Conservation (phyloP, 352 stramenopile species). For the Globisporangium uncinulatum region DNA sequence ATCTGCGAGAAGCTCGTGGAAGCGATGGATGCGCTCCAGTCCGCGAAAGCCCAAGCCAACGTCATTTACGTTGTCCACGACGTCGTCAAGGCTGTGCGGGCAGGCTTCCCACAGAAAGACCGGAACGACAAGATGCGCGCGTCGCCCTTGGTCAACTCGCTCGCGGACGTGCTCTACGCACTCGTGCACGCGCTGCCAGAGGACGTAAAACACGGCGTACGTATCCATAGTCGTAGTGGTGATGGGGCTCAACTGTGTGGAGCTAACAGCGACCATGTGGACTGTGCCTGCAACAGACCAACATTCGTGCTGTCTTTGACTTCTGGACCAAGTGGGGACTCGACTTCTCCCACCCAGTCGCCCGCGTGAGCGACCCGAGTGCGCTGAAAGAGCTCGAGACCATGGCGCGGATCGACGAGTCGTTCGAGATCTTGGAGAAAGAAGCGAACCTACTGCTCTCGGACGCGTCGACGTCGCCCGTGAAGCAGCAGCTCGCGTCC, state of each 20-base stretch:
- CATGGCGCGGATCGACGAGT: constrained; percentile 51
- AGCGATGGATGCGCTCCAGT: constrained; percentile 56
- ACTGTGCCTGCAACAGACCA: constrained; percentile 27
- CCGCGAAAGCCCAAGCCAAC: constrained; percentile 63
- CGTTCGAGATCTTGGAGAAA: constrained; percentile 58
- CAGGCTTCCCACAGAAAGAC: constrained; percentile 59
- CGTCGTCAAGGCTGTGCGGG: constrained; percentile 71
- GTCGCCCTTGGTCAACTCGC: constrained; percentile 54
- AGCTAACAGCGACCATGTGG: neutral
- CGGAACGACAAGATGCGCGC: constrained; percentile 74
- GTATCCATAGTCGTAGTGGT: constrained; percentile 11
- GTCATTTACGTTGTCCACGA: constrained; percentile 84
- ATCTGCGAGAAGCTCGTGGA: constrained; percentile 67
- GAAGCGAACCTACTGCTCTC: constrained; percentile 37
- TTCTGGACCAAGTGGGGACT: constrained; percentile 83
- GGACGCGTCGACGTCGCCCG: constrained; percentile 60
- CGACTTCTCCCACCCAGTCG: constrained; percentile 41
- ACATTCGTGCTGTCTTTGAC: constrained; percentile 69
- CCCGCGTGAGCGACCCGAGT: constrained; percentile 18
- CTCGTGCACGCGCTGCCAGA: constrained; percentile 57
- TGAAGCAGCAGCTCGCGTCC: constrained; percentile 48
- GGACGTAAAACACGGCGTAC: constrained; percentile 61
- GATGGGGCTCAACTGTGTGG: neutral
- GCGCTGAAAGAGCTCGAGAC: constrained; percentile 28
- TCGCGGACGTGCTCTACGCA: constrained; percentile 59